These are phyloP conservation scores for Paraphaeosphaeria sporulosa DNA, from an alignment of 2,329 filamentous ascomycete genomes.

Conservation along the genomic window DNA sequence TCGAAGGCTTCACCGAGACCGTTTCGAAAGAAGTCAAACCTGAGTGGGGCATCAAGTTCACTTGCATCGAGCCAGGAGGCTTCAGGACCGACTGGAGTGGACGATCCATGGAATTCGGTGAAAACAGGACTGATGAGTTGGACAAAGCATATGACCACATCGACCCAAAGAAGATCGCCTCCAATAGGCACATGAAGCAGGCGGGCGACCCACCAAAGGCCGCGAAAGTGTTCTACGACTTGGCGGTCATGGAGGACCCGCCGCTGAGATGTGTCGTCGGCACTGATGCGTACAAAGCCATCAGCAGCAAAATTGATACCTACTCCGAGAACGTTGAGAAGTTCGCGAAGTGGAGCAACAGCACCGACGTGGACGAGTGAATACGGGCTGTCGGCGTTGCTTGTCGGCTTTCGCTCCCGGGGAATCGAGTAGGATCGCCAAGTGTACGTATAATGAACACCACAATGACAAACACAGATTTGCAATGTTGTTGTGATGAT, in stretches of 20 bases:
- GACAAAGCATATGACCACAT: conserved; percentile 59
- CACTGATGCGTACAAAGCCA: conserved; percentile 59
- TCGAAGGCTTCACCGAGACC: conserved; percentile 58
- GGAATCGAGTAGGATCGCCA: not conserved
- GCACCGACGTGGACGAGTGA: conserved; percentile 57
- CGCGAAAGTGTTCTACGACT: conserved; percentile 61
- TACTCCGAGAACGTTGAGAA: conserved; percentile 59
- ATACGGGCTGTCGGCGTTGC: not conserved
- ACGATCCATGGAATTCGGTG: conserved; percentile 55
- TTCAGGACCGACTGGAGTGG: conserved; percentile 57
- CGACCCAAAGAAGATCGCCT: conserved; percentile 52
- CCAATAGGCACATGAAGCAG: conserved; percentile 52
- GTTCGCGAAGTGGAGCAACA: conserved; percentile 59
- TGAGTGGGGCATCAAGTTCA: conserved; percentile 57
- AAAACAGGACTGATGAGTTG: conserved; percentile 34
- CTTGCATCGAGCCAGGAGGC: conserved; percentile 55
- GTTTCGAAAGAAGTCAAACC: conserved; percentile 54
- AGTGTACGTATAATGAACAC: not conserved
- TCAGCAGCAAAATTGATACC: conserved; percentile 60
- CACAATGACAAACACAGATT: no score
- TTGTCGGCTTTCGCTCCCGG: not conserved
- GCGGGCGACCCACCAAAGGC: no score
- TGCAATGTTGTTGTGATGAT: no score
- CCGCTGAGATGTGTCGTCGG: conserved; percentile 63
- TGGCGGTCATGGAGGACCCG: conserved; percentile 61